Base-by-base conservation (phyloP, 805 yeast species). In the Myxozyma vanderwaltii region DNA sequence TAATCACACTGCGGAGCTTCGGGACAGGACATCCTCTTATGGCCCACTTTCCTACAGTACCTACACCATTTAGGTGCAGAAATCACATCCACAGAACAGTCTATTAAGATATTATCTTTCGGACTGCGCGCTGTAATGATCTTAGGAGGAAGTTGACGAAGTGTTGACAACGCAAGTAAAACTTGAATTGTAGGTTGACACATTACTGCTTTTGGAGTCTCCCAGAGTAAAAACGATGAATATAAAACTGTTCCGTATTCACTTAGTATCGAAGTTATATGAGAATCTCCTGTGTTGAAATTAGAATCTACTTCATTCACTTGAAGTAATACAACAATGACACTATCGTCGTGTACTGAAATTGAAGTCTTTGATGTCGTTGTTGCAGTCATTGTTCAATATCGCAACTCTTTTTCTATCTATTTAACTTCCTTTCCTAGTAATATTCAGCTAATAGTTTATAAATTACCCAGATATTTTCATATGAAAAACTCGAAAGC, bases 21-120 rank as follows among this genome's bases (percentile, higher is more conserved):
- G 26, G 53, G 38, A 17, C 53, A 49, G 3, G 44, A 29, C 24
- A 27, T 13, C 31, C 53, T 33, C n/a, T 26, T 38, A 38, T 49
- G 53, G 3, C 53, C 53, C 13, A 49, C 45, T 38, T 27, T 23
- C 21, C 53, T 24, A 17, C 53, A 49, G 39, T 49, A 49, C 26
- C 23, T 49, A 36, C 53, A 49, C 53, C 53, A 49, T 26, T 38
- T 49, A 13, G 53, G 53, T 3, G 53, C 44, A 4, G 53, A 36
- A 3, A 49, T 4, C 6, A 49, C 53, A 8, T 38, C 45, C 12
- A 38, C 36, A 15, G 33, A 10, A 17, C 53, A 49, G 26, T 49
- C 53, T 24, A 49, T 38, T 13, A 49, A 12, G 24, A 26, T 38
- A 13, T 26, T 39, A 12, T 38, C 53, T 23, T 35, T 38, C 4